Evolutionary conservation across 169 alveolate genomes (phyloP).

Genomic region (Plasmodium fragile): DNA sequence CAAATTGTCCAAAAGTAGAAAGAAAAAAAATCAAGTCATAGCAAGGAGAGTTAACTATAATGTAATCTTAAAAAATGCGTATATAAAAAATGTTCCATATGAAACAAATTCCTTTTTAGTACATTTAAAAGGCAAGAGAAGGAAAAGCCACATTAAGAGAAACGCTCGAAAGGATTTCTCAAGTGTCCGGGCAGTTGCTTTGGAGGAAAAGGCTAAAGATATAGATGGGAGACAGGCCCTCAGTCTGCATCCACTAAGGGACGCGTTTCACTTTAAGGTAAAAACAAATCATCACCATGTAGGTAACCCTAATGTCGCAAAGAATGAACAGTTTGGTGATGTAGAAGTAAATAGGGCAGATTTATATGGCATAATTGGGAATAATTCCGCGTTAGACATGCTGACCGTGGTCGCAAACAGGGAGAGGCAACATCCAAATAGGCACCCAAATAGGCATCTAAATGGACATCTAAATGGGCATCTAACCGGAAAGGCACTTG

Average conservation of each 20-base stretch:
- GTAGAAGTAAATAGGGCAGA: conserved; percentile 15
- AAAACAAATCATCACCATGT: conserved; percentile 2
- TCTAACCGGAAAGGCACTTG: neutral
- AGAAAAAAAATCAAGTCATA: conserved; percentile 51
- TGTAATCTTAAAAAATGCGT: conserved; percentile 19
- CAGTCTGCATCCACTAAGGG: conserved; percentile 17
- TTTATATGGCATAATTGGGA: neutral
- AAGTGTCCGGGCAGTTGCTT: conserved; percentile 5
- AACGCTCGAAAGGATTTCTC: conserved; percentile 14
- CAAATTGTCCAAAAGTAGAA: conserved; percentile 25
- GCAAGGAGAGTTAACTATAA: conserved; percentile 53
- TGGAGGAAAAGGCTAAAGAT: conserved; percentile 36
- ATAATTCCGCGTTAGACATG: conserved; percentile 1
- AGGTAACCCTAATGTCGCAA: conserved; percentile 16
- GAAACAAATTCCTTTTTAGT: conserved; percentile 15
- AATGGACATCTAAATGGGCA: conserved; percentile 16
- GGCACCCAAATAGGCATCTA: conserved; percentile 13
- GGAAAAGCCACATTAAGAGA: conserved; percentile 13
- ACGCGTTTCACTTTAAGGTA: conserved; percentile 1
- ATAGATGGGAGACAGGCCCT: neutral
- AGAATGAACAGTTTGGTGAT: neutral
- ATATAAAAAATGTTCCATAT: conserved; percentile 29
- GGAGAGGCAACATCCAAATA: conserved; percentile 1
- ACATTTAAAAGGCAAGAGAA: conserved; percentile 55
- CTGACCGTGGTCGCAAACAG: neutral